Evolutionary conservation across 1,139 yeast species (phyloP).

Genomic region (Pichia kudriavzevii): DNA sequence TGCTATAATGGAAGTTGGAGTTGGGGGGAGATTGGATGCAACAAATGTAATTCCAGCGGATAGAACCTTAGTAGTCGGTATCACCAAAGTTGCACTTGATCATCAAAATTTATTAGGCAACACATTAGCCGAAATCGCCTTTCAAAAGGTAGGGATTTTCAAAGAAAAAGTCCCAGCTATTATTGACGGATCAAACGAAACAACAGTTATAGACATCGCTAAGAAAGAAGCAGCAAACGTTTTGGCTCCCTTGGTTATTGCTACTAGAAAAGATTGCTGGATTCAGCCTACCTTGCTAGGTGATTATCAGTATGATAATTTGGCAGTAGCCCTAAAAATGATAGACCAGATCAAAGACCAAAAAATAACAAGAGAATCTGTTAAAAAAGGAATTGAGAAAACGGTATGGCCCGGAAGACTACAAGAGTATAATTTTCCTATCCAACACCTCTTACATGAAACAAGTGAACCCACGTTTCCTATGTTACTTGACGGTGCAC

Average conservation of each 20-base stretch:
- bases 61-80: conserved; percentile 54
- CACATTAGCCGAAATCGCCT: conserved; percentile 56
- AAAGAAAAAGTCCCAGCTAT: conserved; percentile 56
- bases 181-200: conserved; percentile 61
- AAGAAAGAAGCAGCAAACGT: conserved; percentile 21
- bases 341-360: conserved; percentile 30
- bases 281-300: conserved; percentile 55
- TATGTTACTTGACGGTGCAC: conserved; percentile 74
- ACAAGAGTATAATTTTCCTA: conserved; percentile 33
- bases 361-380: conserved; percentile 26
- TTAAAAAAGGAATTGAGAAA: conserved; percentile 43
- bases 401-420: conserved; percentile 61
- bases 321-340: conserved; percentile 61
- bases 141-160: conserved; percentile 79
- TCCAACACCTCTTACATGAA: not conserved
- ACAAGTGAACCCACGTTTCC: not conserved
- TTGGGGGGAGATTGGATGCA: conserved; percentile 85
- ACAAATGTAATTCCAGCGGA: conserved; percentile 52
- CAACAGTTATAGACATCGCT: conserved; percentile 42
- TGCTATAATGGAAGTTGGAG: conserved; percentile 83
- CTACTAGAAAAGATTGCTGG: conserved; percentile 7
- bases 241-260: conserved; percentile 13
- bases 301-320: conserved; percentile 60
- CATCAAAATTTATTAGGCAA: conserved; percentile 72
- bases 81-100: conserved; percentile 79